phyloP scores from a whole-genome alignment of 1,139 yeast genomes.

The Yamadazyma membranifaciens region DNA sequence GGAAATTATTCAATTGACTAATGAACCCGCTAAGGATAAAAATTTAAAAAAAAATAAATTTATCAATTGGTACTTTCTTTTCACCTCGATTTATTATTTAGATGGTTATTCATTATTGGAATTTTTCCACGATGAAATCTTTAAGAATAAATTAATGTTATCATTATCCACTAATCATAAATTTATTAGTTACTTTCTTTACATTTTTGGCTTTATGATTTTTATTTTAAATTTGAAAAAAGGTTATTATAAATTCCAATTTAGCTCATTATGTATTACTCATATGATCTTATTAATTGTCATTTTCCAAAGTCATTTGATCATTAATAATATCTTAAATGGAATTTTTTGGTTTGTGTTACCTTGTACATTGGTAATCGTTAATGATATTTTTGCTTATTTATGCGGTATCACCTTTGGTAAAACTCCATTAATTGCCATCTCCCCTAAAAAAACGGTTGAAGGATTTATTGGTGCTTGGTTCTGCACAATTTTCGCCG shows the following conservation, averaged over 20 bases:
- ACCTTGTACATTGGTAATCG: slow-evolving; percentile 88
- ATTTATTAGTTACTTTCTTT: slow-evolving; percentile 78
- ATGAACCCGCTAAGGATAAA: slow-evolving; percentile 81
- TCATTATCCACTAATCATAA: slow-evolving; percentile 66
- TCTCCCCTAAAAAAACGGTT: slow-evolving; percentile 95
- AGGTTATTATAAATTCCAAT: slow-evolving; percentile 88
- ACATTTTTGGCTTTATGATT: slow-evolving; percentile 83
- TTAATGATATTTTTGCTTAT: slow-evolving; percentile 95
- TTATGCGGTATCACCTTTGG: slow-evolving; percentile 97
- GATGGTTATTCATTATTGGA: slow-evolving; percentile 83
- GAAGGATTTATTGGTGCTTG: slow-evolving; percentile 99
- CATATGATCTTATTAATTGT: slow-evolving; percentile 91
- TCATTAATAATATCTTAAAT: slow-evolving; percentile 82
- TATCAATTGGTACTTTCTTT: slow-evolving; percentile 85
- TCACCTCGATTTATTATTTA: slow-evolving; percentile 80
- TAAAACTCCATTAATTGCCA: slow-evolving; percentile 83
- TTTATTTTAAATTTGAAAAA: slow-evolving; percentile 88
- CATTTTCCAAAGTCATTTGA: slow-evolving; percentile 91
- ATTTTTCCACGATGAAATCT: slow-evolving; percentile 48
- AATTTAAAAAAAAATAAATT: slow-evolving; percentile 78
- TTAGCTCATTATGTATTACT: slow-evolving; percentile 89
- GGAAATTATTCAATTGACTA: slow-evolving; percentile 85
- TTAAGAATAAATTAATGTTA: slow-evolving; percentile 42
- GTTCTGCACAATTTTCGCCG: slow-evolving; percentile 84
- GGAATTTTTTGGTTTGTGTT: slow-evolving; percentile 94